These are phyloP conservation scores for Fraxinus velutina DNA, from an alignment of 305 asterid species.

Conservation along the genomic window DNA sequence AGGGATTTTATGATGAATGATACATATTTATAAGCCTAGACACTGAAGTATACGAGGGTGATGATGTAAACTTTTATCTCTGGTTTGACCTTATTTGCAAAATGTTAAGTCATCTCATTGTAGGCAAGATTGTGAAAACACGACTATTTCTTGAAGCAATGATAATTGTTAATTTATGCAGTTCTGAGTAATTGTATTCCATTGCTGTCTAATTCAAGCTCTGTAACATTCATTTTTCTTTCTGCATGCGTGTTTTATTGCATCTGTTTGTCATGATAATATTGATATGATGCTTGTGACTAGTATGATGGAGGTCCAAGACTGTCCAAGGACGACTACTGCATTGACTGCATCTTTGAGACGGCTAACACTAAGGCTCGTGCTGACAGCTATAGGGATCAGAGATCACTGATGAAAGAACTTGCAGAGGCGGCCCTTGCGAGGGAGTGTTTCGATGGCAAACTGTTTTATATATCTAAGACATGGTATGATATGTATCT, in stretches of 20 bases:
- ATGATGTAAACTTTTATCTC: background rate
- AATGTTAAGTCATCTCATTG: background rate
- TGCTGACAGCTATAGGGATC: constrained; percentile 76
- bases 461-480: constrained; percentile 67
- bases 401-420: constrained; percentile 70
- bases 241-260: constrained; percentile 3
- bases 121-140: background rate
- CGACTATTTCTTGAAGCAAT: background rate
- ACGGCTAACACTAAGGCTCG: constrained; percentile 58
- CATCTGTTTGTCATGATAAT: background rate
- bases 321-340: constrained; percentile 64
- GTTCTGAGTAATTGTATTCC: background rate
- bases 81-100: background rate
- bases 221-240: constrained; percentile 12
- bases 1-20: background rate
- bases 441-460: constrained; percentile 59
- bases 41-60: background rate
- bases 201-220: constrained; percentile 7
- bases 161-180: background rate
- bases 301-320: constrained; percentile 93
- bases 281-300: constrained; percentile 34
- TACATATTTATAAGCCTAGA: background rate
- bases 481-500: constrained; percentile 59
- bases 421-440: constrained; percentile 90
- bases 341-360: constrained; percentile 76